phyloP scores from a whole-genome alignment of 805 yeast genomes.

The Wickerhamomyces hampshirensis region DNA sequence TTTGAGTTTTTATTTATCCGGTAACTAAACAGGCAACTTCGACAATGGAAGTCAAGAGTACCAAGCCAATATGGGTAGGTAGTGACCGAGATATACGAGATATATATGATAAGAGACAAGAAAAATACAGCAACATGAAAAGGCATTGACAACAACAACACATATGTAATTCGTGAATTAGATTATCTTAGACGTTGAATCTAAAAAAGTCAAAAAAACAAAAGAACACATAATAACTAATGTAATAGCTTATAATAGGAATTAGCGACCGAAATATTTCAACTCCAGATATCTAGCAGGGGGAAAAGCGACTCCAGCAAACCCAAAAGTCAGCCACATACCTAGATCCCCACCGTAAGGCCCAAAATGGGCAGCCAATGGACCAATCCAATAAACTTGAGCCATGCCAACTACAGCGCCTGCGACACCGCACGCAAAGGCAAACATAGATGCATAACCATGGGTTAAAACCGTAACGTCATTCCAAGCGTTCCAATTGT shows the following conservation, averaged over 20 bases:
- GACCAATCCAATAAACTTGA: conserved; percentile 80
- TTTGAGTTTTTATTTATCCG: too few relatives aligned
- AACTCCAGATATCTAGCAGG: conserved; percentile 58
- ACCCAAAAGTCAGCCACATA: conserved; percentile 72
- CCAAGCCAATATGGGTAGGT: too few relatives aligned
- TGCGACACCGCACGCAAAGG: conserved; percentile 67
- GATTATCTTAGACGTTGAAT: too few relatives aligned
- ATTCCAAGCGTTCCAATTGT: conserved; percentile 76
- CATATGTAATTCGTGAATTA: too few relatives aligned
- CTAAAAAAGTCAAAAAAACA: too few relatives aligned
- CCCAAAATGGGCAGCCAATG: conserved; percentile 66
- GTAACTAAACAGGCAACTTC: too few relatives aligned
- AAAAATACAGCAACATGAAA: too few relatives aligned
- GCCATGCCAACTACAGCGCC: conserved; percentile 89
- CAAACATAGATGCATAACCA: conserved; percentile 65
- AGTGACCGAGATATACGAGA: too few relatives aligned
- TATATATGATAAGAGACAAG: too few relatives aligned
- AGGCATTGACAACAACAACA: too few relatives aligned
- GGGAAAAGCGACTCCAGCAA: conserved; percentile 63
- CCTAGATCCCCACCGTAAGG: conserved; percentile 66
- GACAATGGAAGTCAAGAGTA: too few relatives aligned
- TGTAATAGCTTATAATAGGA: background rate
- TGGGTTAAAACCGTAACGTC: conserved; percentile 51
- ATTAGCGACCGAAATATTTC: conserved; percentile 45
- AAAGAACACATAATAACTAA: too few relatives aligned